A percentile compares a stretch with the other conserved stretches of the same genome.
These are phyloP conservation scores for Fraxinus greggii DNA, from an alignment of 305 asterid species.

Conservation along the genomic window DNA sequence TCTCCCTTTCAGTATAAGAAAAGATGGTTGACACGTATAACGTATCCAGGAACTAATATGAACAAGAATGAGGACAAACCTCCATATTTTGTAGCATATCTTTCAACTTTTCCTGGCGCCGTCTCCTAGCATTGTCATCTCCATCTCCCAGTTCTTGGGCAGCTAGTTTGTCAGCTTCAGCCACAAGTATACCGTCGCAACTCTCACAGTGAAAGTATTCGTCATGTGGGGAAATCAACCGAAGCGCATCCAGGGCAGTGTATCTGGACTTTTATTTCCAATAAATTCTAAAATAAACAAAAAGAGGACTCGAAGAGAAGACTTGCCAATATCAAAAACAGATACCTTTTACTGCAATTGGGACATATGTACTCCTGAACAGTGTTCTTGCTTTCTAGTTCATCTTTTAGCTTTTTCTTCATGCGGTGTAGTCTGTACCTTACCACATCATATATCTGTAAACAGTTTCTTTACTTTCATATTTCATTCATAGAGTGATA, in stretches of 20 bases:
- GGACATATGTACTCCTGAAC: constrained; percentile 90
- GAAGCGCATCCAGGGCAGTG: constrained; percentile 84
- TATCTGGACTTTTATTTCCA: constrained; percentile 53
- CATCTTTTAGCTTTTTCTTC: constrained; percentile 91
- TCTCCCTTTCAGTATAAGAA: not conserved
- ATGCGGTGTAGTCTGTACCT: constrained; percentile 89
- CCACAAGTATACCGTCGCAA: constrained; percentile 73
- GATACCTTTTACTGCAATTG: constrained; percentile 73
- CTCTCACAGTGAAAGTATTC: constrained; percentile 84
- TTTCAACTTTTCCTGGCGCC: constrained; percentile 71
- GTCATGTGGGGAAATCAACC: constrained; percentile 60
- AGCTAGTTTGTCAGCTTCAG: constrained; percentile 71
- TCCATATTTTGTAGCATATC: constrained; percentile 79
- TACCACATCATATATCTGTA: constrained; percentile 88
- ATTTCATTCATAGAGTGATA: not conserved
- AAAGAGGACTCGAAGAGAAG: constrained; percentile 4
- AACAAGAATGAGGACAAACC: constrained; percentile 52
- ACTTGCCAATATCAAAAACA: not conserved
- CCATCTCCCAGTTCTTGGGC: constrained; percentile 74
- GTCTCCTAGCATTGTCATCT: constrained; percentile 88
- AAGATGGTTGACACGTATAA: not conserved
- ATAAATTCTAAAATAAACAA: constrained; percentile 11
- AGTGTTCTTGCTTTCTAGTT: constrained; percentile 80
- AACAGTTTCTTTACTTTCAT: constrained; percentile 15
- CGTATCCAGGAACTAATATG: constrained; percentile 1